Base-by-base conservation (phyloP, 306 rosid species). In the Rosa chinensis region DNA sequence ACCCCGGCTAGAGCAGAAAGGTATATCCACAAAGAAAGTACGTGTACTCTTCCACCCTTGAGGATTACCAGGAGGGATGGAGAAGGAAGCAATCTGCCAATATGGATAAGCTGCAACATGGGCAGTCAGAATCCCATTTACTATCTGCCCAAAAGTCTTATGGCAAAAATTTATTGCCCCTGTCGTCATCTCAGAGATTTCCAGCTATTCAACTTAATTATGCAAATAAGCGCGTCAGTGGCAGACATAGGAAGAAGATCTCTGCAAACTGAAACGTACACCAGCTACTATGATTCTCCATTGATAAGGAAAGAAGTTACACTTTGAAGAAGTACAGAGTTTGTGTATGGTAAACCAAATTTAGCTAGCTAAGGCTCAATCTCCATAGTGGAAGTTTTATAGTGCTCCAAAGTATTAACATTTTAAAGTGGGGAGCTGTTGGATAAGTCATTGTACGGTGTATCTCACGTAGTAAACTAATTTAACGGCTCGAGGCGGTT, bases 91-190 rank as follows among this genome's bases (percentile, higher is more conserved):
- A 75, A 5, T 43, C 37, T 42, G 70, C 2, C 70, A 42, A 14
- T 40, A n/a, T 55, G 55, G 78, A 75, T 59, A 74, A 75, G 70
- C 18, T 58, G 56, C 70, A 32, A 59, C 3, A 59, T 78, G 77
- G 72, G 71, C 62, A 70, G 43, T 49, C 55, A 56, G 25, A 35
- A 45, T 45, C 40, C 48, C 71, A 14, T 70, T 78, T 37, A 78
- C 50, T 53, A 42, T 67, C 43, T 52, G 74, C 17, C 25, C 45
- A 9, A 5, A 47, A 10, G 37, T 32, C 25, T 47, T 10, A 69
- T 16, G 37, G 70, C 21, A 64, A 11, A 61, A 35, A 35, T 20
- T 12, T 28, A 28, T 35, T 28, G 43, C 11, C n/a, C n/a, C 25
- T 66, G 47, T 66, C 45, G 37, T 66, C 12, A 37, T 66, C 47